phyloP scores from a whole-genome alignment of 306 rosid species.

The Ceratonia siliqua region DNA sequence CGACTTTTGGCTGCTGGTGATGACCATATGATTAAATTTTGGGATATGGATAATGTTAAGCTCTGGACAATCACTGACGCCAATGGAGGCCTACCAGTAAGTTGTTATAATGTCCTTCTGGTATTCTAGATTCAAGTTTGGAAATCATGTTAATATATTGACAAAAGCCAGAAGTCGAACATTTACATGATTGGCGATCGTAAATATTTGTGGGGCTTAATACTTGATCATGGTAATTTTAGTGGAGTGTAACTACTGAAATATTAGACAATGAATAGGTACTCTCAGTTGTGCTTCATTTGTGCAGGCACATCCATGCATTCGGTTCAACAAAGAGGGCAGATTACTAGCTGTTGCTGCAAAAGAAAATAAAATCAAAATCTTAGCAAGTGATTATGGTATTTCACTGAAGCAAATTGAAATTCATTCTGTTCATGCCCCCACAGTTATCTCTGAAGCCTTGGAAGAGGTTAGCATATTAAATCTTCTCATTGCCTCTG shows the following conservation, averaged over 20 bases:
- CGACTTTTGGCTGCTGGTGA: slow-evolving; percentile 51
- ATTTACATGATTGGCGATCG: neutral
- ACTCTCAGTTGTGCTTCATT: slow-evolving; percentile 5
- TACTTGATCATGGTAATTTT: neutral
- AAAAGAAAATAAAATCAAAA: slow-evolving; percentile 44
- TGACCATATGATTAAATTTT: slow-evolving; percentile 40
- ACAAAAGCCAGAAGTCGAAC: neutral
- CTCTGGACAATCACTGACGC: slow-evolving; percentile 27
- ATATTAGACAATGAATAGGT: neutral
- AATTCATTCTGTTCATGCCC: slow-evolving; percentile 1
- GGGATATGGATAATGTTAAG: slow-evolving; percentile 50
- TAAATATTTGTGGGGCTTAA: neutral
- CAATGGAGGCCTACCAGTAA: slow-evolving; percentile 42
- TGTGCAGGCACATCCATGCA: slow-evolving; percentile 44
- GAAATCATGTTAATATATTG: neutral
- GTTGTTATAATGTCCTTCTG: neutral
- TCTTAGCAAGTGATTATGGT: slow-evolving; percentile 36
- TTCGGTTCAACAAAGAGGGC: slow-evolving; percentile 55
- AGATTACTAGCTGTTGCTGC: slow-evolving; percentile 53
- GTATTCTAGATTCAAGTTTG: slow-evolving; percentile 15
- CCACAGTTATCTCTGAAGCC: neutral
- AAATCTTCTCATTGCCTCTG: neutral
- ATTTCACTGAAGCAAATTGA: neutral
- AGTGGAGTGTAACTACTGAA: neutral
- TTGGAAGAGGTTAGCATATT: slow-evolving; percentile 25